Base-by-base conservation (phyloP, 1,139 yeast genomes). In the Kazachstania sp. region DNA sequence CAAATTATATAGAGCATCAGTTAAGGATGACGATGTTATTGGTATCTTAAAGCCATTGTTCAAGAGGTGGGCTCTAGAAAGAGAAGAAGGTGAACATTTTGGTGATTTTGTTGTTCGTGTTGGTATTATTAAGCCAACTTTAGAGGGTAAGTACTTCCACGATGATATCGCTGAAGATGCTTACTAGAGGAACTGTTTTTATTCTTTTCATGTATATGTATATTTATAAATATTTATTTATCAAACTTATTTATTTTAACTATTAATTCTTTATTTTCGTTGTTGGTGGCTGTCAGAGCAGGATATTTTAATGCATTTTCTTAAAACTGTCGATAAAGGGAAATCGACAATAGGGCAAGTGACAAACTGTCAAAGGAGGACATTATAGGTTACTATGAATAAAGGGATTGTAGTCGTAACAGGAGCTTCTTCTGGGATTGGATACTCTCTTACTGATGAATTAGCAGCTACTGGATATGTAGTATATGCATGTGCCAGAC, bases 141-240 rank as follows among this genome's bases (percentile, higher is more conserved):
- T 78, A 43, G 95, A 87, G 67, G 98, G 98, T 54, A 86, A 84
- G 66, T 81, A 78, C 66, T 90, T 92, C 86, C 95, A 94, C 74
- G 97, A 90, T 52, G 94, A 86, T 62, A 79, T 90, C 54, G 85
- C 94, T 39, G 96, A 85, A 65, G 90, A 83, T 48, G 84, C 83
- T 23, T 50, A 54, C 31, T 60, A 49, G 13, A 20, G 7, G 5
- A 15, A 19, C 30, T 15, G 12, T 29, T 13, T 20, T 15, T 37
- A 37, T 23, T 43, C 8, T 13, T 32, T 15, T 13, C 18, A 15
- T 32, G 32, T 18, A 38, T 45, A 35, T 37, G 13, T 45, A 37
- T 44, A 18, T 35, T 12, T 11, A 38, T 42, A 28, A 18, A 30
- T 38, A 38, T 38, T 38, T 38, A 37, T 32, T 38, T 39, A 18